Evolutionary conservation across 1,284 basidiomycete species (phyloP).

Genomic region (Leccinum pseudoinsigne): DNA sequence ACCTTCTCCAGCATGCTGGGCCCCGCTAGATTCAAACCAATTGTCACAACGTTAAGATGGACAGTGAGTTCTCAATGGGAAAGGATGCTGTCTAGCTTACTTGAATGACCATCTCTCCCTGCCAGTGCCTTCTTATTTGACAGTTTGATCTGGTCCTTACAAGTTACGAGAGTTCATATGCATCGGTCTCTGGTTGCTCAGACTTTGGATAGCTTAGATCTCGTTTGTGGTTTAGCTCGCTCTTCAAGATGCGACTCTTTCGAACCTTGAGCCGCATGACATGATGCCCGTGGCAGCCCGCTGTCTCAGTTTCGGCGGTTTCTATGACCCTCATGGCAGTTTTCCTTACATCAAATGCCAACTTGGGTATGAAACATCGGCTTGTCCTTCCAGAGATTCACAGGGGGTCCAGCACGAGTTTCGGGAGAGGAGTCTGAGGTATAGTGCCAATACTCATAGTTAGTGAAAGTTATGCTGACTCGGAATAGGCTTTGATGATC

Average conservation of each 20-base stretch:
- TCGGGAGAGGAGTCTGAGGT: background rate
- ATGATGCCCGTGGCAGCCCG: background rate
- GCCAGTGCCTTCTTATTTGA: background rate
- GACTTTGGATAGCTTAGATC: background rate
- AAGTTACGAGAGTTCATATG: background rate
- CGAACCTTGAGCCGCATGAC: background rate
- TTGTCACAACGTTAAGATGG: background rate
- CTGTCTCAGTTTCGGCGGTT: background rate
- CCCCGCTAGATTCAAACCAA: background rate
- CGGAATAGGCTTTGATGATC: background rate
- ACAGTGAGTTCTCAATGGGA: background rate
- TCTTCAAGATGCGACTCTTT: background rate
- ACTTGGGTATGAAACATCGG: background rate
- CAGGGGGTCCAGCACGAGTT: background rate
- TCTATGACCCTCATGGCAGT: background rate
- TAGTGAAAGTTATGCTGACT: background rate
- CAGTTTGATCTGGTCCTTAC: background rate
- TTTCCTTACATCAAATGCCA: background rate
- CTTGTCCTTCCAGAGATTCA: background rate
- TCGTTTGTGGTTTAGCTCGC: background rate
- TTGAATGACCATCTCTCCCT: background rate
- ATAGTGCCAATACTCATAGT: background rate
- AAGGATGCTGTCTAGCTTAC: background rate
- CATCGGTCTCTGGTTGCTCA: background rate
- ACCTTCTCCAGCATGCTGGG: background rate